Conservation (phyloP, 352 stramenopile species). For the Pythium rhizo-oryzae region DNA sequence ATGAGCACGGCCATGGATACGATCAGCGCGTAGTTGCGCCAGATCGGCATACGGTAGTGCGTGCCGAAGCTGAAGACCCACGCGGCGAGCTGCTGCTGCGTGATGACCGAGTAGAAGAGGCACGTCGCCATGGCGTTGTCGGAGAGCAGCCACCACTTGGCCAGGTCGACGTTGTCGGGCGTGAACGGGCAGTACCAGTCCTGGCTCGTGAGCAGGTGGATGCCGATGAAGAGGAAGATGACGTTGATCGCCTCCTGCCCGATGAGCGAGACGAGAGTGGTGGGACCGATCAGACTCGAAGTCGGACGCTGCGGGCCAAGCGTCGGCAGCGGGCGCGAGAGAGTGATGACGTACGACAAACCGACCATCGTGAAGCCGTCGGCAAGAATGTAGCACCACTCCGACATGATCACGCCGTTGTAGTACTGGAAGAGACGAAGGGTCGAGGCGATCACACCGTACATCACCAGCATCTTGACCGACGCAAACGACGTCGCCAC, state of each 20-base stretch:
- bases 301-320: constrained; percentile 51
- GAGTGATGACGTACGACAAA: constrained; percentile 70
- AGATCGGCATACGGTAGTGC: constrained; percentile 36
- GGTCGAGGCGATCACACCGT: constrained; percentile 60
- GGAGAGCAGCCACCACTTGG: constrained; percentile 42
- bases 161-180: constrained; percentile 33
- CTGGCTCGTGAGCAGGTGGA: constrained; percentile 34
- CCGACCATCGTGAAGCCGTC: constrained; percentile 69
- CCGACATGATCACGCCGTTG: constrained; percentile 65
- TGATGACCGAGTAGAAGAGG: constrained; percentile 36
- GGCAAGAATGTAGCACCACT: constrained; percentile 72
- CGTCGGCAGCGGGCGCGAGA: constrained; percentile 51
- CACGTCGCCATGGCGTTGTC: constrained; percentile 34
- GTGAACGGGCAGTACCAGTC: constrained; percentile 43
- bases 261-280: constrained; percentile 46
- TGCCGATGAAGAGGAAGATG: constrained; percentile 41
- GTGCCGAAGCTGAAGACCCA: constrained; percentile 40
- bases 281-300: constrained; percentile 55
- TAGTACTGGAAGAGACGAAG: constrained; percentile 75
- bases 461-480: constrained; percentile 91
- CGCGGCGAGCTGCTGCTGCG: constrained; percentile 29
- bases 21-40: constrained; percentile 36
- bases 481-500: constrained; percentile 82
- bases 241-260: constrained; percentile 56
- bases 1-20: constrained; percentile 24